Conservation (phyloP, 169 alveolate genomes). For the Babesia sp. region DNA sequence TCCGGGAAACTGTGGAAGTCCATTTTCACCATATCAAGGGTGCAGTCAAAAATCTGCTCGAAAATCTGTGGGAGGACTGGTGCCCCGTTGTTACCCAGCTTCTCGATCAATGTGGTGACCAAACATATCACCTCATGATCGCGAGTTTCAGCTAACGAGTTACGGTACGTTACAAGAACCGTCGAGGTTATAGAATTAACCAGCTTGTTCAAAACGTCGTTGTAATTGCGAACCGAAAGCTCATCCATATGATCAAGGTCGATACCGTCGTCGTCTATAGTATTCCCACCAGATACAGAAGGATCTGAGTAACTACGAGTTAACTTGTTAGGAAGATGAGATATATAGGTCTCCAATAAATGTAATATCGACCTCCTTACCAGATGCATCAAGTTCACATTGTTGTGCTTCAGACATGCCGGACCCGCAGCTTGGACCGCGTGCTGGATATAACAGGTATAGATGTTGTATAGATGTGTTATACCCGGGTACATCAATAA, state of each 20-base stretch:
- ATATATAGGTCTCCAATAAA: constrained; percentile 72
- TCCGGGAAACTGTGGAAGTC: constrained; percentile 90
- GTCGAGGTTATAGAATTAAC: constrained; percentile 61
- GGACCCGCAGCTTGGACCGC: constrained; percentile 50
- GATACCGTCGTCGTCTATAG: neutral
- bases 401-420: constrained; percentile 36
- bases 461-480: constrained; percentile 47
- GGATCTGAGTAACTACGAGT: constrained; percentile 14
- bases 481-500: constrained; percentile 29
- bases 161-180: constrained; percentile 72
- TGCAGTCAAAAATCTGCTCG: constrained; percentile 82
- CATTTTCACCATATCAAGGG: constrained; percentile 87
- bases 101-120: constrained; percentile 71
- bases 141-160: constrained; percentile 71
- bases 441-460: constrained; percentile 46
- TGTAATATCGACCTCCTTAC: constrained; percentile 75
- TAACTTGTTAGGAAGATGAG: constrained; percentile 45
- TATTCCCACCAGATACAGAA: neutral
- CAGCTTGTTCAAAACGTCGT: constrained; percentile 70
- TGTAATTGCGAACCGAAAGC: constrained; percentile 9
- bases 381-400: constrained; percentile 81
- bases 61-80: constrained; percentile 82
- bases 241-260: constrained; percentile 14
- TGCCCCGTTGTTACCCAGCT: constrained; percentile 70
- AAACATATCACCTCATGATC: constrained; percentile 78